Base-by-base conservation (phyloP, 345 rosid genomes). In the Pugionium cornutum region DNA sequence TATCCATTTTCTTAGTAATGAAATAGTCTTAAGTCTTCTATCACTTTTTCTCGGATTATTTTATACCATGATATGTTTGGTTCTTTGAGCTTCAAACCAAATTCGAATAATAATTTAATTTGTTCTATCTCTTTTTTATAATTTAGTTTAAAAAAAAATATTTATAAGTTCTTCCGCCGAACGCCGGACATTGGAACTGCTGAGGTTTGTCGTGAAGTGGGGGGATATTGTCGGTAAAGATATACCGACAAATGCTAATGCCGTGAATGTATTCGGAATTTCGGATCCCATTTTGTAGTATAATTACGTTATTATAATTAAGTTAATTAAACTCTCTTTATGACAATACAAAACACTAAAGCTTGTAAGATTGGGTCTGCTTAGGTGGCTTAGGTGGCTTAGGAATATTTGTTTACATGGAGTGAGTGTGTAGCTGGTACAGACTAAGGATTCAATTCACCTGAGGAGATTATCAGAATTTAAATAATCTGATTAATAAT, bases 101-200 rank as follows among this genome's bases (percentile, higher is more conserved):
- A 57, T 65, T 56, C 62, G 18, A 18, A 8, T 35, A 44, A 45
- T 58, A 30, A 10, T 46, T 27, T 30, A 52, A 27, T 46, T 6
- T 41, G 39, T 54, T 62, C 6, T 26, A 33, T 55, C 64, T 30
- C 53, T 32, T 51, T 51, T 32, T 43, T 44, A 26, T 2, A 7
- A 32, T 52, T 28, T 6, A 11, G 35, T 30, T 58, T 18, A 9
- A 63, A 49, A 11, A 56, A 50, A 64, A 1, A 18, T 59, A 18
- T 37, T 66, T 58, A 51, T 58, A 60, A 52, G 67, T 61, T 66
- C 67, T 73, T 66, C 68, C 77, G 77, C 77, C 77, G 77, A 66
- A 66, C 77, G 77, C 73, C 77, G 77, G 77, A 73, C 77, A 73
- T 67, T 26, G 73, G 68, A 73, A 73, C 77, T 67, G 72, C 67